A percentile compares a stretch with the other conserved stretches of the same genome.
Evolutionary conservation across 2,329 filamentous ascomycete genomes (phyloP).

Genomic region (Diatrype stigma): DNA sequence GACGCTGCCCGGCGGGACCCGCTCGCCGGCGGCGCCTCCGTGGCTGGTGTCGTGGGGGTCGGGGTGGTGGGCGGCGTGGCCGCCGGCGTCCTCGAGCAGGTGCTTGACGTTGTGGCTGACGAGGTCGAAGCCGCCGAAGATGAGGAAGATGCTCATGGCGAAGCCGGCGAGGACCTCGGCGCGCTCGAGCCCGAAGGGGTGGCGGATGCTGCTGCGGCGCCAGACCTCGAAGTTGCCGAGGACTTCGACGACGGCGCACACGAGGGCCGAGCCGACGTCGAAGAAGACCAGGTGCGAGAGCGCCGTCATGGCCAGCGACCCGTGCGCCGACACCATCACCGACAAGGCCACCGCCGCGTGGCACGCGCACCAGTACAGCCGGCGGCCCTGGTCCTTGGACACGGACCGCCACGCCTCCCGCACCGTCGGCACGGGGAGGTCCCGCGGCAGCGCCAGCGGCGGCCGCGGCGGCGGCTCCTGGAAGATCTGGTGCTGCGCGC

Average conservation of each 20-base stretch:
- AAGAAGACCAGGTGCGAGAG: slow-evolving; percentile 93
- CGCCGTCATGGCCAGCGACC: slow-evolving; percentile 85
- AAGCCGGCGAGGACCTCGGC: slow-evolving; percentile 94
- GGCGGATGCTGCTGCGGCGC: slow-evolving; percentile 85
- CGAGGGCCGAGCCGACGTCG: slow-evolving; percentile 84
- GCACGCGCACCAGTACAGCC: slow-evolving; percentile 85
- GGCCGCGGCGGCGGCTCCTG: slow-evolving; percentile 83
- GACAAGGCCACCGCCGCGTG: slow-evolving; percentile 80
- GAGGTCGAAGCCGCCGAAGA: slow-evolving; percentile 97
- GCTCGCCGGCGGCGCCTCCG: slow-evolving; percentile 15
- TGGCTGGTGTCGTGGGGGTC: slow-evolving; percentile 53
- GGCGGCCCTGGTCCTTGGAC: slow-evolving; percentile 78
- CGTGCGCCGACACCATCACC: slow-evolving; percentile 80
- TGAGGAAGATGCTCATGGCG: slow-evolving; percentile 88
- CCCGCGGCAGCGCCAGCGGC: slow-evolving; percentile 84
- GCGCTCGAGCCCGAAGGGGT: slow-evolving; percentile 89
- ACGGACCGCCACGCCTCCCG: slow-evolving; percentile 86
- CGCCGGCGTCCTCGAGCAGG: slow-evolving; percentile 68
- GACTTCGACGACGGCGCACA: slow-evolving; percentile 90
- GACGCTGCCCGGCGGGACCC: slow-evolving; percentile 70
- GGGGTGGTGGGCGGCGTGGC: slow-evolving; percentile 69
- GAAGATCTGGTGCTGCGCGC: slow-evolving; percentile 85
- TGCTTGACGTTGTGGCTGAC: slow-evolving; percentile 93
- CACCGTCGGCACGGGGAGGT: slow-evolving; percentile 84
- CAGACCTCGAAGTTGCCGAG: slow-evolving; percentile 97